Conservation (phyloP, 768 basidiomycete species). For the Collybia sp. region DNA sequence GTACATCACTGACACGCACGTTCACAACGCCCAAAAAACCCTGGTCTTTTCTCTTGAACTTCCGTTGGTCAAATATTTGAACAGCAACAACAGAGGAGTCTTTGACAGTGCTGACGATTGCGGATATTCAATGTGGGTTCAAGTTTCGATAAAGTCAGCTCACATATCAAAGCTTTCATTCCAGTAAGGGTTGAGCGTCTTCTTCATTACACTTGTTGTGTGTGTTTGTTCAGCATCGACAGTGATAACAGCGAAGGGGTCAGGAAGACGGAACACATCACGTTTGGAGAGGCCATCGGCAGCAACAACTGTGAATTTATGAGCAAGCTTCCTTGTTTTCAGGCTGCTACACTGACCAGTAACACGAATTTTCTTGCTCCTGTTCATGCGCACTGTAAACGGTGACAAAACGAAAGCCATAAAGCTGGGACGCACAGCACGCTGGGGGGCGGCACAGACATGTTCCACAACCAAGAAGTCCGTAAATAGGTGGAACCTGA, state of each 20-base stretch:
- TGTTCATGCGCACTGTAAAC: slow-evolving; percentile 10
- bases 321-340: background rate
- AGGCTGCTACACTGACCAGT: slow-evolving; percentile 42
- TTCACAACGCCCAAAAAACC: slow-evolving; percentile 99
- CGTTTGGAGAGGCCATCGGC: slow-evolving; percentile 92
- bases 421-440: slow-evolving; percentile 33
- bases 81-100: slow-evolving; percentile 98
- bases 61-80: slow-evolving; percentile 98
- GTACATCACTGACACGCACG: slow-evolving; percentile 81
- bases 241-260: slow-evolving; percentile 97
- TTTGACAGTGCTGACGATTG: slow-evolving; percentile 71
- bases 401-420: slow-evolving; percentile 1
- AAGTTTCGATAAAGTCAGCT: slow-evolving; percentile 18
- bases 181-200: slow-evolving; percentile 94
- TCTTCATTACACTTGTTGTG: slow-evolving; percentile 96
- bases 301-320: slow-evolving; percentile 69
- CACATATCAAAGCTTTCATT: slow-evolving; percentile 98
- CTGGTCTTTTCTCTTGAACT: slow-evolving; percentile 97
- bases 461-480: slow-evolving; percentile 11
- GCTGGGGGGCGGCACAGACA: slow-evolving; percentile 42
- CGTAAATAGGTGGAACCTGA: background rate
- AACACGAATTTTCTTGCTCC: slow-evolving; percentile 73
- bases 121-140: slow-evolving; percentile 1
- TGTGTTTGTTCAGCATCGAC: slow-evolving; percentile 98
- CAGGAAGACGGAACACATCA: slow-evolving; percentile 93